A percentile compares a stretch with the other conserved stretches of the same genome.
Conservation (phyloP, 2,329 filamentous ascomycete species). For the Alternaria novae-zelandiae region DNA sequence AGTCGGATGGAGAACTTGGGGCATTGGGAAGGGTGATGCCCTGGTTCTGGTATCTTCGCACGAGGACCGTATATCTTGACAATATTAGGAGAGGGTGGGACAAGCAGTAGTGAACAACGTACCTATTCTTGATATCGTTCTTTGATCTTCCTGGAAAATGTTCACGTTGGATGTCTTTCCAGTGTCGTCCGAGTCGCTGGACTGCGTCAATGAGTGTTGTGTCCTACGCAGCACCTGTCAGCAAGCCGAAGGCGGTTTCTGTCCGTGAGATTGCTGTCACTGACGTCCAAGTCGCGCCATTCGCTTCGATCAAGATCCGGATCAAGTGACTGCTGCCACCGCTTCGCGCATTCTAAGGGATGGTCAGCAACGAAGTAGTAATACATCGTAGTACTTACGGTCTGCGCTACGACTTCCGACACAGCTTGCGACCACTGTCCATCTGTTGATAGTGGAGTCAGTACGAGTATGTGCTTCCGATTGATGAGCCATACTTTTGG, state of each 20-base stretch:
- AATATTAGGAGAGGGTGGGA: neutral
- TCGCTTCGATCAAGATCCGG: conserved; percentile 50
- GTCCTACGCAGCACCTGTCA: conserved; percentile 25
- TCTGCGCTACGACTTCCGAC: conserved; percentile 50
- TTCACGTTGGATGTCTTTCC: conserved; percentile 47
- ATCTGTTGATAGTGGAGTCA: conserved; percentile 34
- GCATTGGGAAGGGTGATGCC: conserved; percentile 34
- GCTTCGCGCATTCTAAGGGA: conserved; percentile 54
- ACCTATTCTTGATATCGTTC: conserved; percentile 51
- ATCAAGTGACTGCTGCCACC: conserved; percentile 55
- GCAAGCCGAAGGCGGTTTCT: neutral
- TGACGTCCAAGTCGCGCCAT: conserved; percentile 48
- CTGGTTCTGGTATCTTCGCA: conserved; percentile 39
- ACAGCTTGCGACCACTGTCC: conserved; percentile 51
- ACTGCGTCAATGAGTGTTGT: conserved; percentile 41
- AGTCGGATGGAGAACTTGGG: conserved; percentile 30
- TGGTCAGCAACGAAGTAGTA: neutral
- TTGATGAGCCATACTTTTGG: conserved; percentile 35
- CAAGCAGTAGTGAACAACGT: neutral
- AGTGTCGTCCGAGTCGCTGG: conserved; percentile 43
- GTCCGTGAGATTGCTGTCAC: conserved; percentile 2
- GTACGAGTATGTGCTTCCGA: neutral
- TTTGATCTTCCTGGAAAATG: conserved; percentile 48
- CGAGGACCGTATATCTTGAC: conserved; percentile 39
- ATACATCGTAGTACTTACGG: conserved; percentile 35